A percentile compares a stretch with the other conserved stretches of the same genome.
Evolutionary conservation across 2,329 filamentous ascomycete genomes (phyloP).

Genomic region (Fusarium tuaranense): DNA sequence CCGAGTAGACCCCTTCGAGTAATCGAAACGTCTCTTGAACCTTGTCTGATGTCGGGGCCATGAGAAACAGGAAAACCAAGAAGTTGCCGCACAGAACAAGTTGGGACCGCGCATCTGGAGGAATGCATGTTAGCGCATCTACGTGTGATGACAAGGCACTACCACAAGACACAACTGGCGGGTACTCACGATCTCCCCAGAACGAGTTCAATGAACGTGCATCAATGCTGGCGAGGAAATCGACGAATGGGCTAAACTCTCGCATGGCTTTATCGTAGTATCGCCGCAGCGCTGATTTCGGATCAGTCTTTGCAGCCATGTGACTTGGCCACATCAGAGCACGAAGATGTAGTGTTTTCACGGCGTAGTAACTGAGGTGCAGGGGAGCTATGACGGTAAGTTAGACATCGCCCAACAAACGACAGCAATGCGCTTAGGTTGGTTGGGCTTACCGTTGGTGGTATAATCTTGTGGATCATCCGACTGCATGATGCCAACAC

Average conservation of each 20-base stretch:
- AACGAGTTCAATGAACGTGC: conserved; percentile 12
- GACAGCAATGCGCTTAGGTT: not conserved
- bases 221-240: conserved; percentile 39
- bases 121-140: not conserved
- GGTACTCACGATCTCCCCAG: conserved; percentile 18
- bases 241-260: conserved; percentile 44
- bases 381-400: conserved; percentile 21
- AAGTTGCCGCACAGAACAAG: conserved; percentile 53
- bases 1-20: conserved; percentile 38
- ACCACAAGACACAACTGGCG: not conserved
- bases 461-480: conserved; percentile 2
- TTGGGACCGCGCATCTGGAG: conserved; percentile 45
- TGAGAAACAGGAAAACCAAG: conserved; percentile 53
- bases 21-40: conserved; percentile 36
- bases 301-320: conserved; percentile 44
- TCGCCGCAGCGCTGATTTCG: conserved; percentile 35
- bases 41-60: conserved; percentile 43
- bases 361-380: conserved; percentile 49
- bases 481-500: conserved; percentile 3
- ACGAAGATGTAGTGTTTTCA: conserved; percentile 49
- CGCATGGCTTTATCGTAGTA: conserved; percentile 38
- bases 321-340: conserved; percentile 54
- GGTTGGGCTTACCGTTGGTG: conserved; percentile 2
- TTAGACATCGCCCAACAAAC: not conserved
- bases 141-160: not conserved